A percentile compares a stretch with the other conserved stretches of the same genome.
phyloP scores from a whole-genome alignment of 768 basidiomycete species.

The Psilocybe cubensis region DNA sequence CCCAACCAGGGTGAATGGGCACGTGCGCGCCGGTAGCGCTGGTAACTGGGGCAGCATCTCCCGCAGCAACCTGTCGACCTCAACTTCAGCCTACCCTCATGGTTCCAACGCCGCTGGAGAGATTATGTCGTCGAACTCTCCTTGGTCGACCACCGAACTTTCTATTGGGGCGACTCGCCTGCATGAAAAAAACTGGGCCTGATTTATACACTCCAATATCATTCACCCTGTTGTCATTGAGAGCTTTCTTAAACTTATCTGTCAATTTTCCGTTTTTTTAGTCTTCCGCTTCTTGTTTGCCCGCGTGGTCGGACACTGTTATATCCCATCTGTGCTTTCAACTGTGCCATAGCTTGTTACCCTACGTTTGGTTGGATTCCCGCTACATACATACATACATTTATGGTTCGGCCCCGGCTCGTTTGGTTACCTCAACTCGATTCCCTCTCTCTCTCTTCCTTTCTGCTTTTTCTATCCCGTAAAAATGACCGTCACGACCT shows the following conservation, averaged over 20 bases:
- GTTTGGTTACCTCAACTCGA: constrained; percentile 7
- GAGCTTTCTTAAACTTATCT: constrained; percentile 11
- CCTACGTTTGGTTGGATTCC: constrained; percentile 20
- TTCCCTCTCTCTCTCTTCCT: constrained; percentile 16
- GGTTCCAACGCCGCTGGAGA: constrained; percentile 62
- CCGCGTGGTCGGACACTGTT: constrained; percentile 47
- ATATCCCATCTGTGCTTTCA: constrained; percentile 22
- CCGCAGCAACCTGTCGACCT: constrained; percentile 48
- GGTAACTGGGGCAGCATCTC: constrained; percentile 77
- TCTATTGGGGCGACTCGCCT: constrained; percentile 45
- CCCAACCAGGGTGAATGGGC: constrained; percentile 57
- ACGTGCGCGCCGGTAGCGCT: constrained; percentile 78
- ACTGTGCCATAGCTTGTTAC: constrained; percentile 25
- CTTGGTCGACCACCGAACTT: constrained; percentile 30
- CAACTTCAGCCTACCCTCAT: constrained; percentile 49
- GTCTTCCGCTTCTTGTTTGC: constrained; percentile 23
- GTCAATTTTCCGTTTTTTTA: constrained; percentile 3
- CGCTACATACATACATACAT: constrained; percentile 20
- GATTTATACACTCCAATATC: constrained; percentile 18
- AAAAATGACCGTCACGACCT: constrained; percentile 25
- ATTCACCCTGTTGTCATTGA: constrained; percentile 3
- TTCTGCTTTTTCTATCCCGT: constrained; percentile 15
- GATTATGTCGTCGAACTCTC: constrained; percentile 54
- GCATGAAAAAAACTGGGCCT: constrained; percentile 63
- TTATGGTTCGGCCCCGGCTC: constrained; percentile 10